Percentiles rank a stretch among this genome's conserved stretches.
Conservation (phyloP, 1,284 basidiomycete species). For the Malassezia restricta region DNA sequence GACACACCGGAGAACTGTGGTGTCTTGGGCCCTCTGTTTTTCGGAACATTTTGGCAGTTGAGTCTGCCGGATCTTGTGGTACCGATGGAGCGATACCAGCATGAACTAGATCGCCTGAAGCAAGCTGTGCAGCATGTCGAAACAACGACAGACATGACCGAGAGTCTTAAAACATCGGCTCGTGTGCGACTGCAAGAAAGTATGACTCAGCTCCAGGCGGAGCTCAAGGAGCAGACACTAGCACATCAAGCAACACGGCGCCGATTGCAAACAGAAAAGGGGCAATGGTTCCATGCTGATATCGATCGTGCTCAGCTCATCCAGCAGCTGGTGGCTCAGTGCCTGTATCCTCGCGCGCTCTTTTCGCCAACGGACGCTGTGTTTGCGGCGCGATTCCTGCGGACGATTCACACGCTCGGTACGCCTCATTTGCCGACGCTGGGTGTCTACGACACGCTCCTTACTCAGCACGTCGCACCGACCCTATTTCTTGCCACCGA, state of each 20-base stretch:
- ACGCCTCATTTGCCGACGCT: constrained; percentile 77
- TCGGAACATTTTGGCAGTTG: constrained; percentile 45
- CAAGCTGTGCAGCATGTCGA: constrained; percentile 24
- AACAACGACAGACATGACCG: constrained; percentile 15
- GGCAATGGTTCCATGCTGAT: constrained; percentile 62
- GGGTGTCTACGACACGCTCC: constrained; percentile 68
- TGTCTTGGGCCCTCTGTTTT: constrained; percentile 31
- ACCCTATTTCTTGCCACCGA: constrained; percentile 86
- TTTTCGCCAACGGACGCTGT: constrained; percentile 92
- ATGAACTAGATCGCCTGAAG: constrained; percentile 31
- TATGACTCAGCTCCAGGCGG: constrained; percentile 47
- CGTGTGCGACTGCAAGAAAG: constrained; percentile 35
- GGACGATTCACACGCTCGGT: constrained; percentile 69
- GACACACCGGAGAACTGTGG: constrained; percentile 24
- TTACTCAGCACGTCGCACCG: constrained; percentile 51
- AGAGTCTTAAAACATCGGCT: constrained; percentile 24
- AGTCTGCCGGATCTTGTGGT: constrained; percentile 37
- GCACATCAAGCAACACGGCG: constrained; percentile 62
- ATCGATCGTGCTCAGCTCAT: constrained; percentile 21
- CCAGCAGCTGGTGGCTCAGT: constrained; percentile 63
- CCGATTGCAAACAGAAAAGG: constrained; percentile 66
- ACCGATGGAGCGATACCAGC: constrained; percentile 43
- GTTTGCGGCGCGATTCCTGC: constrained; percentile 81
- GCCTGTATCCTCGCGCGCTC: constrained; percentile 78
- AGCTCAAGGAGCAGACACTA: constrained; percentile 64